phyloP scores from a whole-genome alignment of 192 early-diverging fungal genomes.

The Chytriomyces confervae region DNA sequence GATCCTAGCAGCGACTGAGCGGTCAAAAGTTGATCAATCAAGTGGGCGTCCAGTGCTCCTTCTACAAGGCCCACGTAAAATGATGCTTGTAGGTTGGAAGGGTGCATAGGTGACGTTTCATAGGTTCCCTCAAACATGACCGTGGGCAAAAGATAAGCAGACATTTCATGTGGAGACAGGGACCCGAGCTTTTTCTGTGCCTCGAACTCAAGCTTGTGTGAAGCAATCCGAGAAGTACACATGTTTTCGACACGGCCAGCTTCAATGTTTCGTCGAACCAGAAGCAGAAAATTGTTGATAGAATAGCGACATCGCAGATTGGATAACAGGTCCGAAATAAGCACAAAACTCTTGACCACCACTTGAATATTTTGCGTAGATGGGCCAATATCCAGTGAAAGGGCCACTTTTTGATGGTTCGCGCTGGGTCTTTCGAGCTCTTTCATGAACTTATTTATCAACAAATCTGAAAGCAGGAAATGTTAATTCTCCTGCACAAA shows the following conservation, averaged over 20 bases:
- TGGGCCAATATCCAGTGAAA: neutral
- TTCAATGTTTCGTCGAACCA: neutral
- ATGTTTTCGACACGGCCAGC: neutral
- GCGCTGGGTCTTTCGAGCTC: constrained; percentile 60
- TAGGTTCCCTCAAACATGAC: constrained; percentile 13
- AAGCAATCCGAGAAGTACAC: constrained; percentile 10
- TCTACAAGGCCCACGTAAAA: constrained; percentile 38
- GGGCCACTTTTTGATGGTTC: neutral
- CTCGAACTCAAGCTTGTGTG: constrained; percentile 58
- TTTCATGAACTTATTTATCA: constrained; percentile 71
- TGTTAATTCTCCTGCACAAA: constrained; percentile 31
- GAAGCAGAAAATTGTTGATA: neutral
- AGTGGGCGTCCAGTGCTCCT: constrained; percentile 58
- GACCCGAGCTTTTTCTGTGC: neutral
- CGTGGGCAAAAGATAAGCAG: constrained; percentile 15
- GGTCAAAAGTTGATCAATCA: constrained; percentile 81
- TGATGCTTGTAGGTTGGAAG: constrained; percentile 8
- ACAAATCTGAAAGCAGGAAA: constrained; percentile 59
- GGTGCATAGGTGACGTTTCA: neutral
- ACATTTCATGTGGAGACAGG: neutral
- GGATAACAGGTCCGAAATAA: constrained; percentile 70
- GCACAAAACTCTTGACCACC: constrained; percentile 58
- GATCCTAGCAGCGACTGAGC: constrained; percentile 74
- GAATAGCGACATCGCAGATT: constrained; percentile 52
- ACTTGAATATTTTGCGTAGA: constrained; percentile 54